Evolutionary conservation across 345 rosid species (phyloP), one percentile per base, ranked within the genome.

Genomic region (Salix arbutifolia): DNA sequence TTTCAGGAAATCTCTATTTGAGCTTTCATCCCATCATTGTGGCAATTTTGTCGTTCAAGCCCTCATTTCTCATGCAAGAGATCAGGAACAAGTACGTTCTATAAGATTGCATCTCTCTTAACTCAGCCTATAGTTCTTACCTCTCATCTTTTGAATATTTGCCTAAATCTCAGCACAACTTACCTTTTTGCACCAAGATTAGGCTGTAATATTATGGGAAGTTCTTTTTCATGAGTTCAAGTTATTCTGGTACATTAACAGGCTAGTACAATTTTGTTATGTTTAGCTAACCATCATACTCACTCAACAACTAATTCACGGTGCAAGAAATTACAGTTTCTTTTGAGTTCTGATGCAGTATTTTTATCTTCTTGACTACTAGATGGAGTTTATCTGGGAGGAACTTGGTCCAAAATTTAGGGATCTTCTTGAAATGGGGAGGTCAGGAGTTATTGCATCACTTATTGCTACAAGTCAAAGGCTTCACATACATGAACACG

Each of bases 41-140:
- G 97, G 97, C 61, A 96, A 93, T 87, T 96, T 96, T 78, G 99
- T 92, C 37, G 77, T 91, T 75, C 99, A 96, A 86, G 89, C 95
- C 5, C 84, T 96, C 68, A 76, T 91, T 82, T 92, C 98, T 58
- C 88, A 87, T 77, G 87, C 97, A 79, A 91, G 86, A 80, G 77
- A 75, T 80, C 78, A 80, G 84, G 88, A 91, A 71, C 98, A 96
- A 82, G 99, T 93, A 89, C 21, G 77, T 73, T 8, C 21, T 35
- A 21, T 2, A 25, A 35, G 56, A 35, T 52, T 53, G 18, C 26
- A 14, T 46, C 52, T 46, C 50, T 46, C 52, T 46, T 4, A 46
- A 46, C 52, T 46, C 52, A 46, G 6, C 52, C 1, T 46, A 16
- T 16, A 46, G 52, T 46, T 46, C 52, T 46, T 4, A 46, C 52